A percentile compares a stretch with the other conserved stretches of the same genome.
Conservation (phyloP, 306 rosid species). For the Gastrolobium bilobum region DNA sequence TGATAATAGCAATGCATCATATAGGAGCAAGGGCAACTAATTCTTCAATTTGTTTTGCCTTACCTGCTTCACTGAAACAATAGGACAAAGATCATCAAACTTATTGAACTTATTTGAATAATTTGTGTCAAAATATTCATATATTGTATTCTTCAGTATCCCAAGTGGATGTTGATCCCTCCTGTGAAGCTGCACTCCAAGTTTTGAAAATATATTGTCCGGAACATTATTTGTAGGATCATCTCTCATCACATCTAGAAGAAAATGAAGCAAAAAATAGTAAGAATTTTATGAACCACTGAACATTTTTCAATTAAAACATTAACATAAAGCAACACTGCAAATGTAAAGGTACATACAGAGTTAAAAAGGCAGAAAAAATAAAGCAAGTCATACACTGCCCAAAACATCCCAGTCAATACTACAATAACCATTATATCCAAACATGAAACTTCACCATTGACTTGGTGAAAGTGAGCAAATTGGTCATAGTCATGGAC, state of each 20-base stretch:
- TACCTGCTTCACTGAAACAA: slow-evolving; percentile 90
- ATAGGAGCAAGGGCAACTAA: slow-evolving; percentile 16
- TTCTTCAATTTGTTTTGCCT: background rate
- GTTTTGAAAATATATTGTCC: slow-evolving; percentile 81
- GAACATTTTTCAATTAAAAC: slow-evolving; percentile 7
- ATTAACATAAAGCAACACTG: background rate
- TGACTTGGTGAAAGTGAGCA: slow-evolving; percentile 14
- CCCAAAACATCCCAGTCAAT: slow-evolving; percentile 7
- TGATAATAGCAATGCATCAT: slow-evolving; percentile 24
- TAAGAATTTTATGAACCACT: slow-evolving; percentile 21
- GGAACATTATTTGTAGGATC: slow-evolving; percentile 97
- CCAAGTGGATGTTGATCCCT: slow-evolving; percentile 94
- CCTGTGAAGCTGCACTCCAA: slow-evolving; percentile 94
- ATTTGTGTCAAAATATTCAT: slow-evolving; percentile 79
- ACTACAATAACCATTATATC: slow-evolving; percentile 1
- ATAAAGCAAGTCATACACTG: slow-evolving; percentile 7
- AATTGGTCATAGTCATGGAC: slow-evolving; percentile 13
- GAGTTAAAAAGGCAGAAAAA: slow-evolving; percentile 12
- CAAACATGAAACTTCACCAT: slow-evolving; percentile 2
- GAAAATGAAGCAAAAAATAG: slow-evolving; percentile 35
- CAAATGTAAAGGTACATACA: slow-evolving; percentile 1
- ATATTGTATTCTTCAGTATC: slow-evolving; percentile 86
- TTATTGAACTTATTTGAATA: slow-evolving; percentile 83
- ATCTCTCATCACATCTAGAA: slow-evolving; percentile 88
- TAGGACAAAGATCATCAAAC: slow-evolving; percentile 84